Evolutionary conservation across 495 filamentous ascomycete species (phyloP), one percentile per base, ranked within the genome.

Genomic region (Aspergillus saccharolyticus): DNA sequence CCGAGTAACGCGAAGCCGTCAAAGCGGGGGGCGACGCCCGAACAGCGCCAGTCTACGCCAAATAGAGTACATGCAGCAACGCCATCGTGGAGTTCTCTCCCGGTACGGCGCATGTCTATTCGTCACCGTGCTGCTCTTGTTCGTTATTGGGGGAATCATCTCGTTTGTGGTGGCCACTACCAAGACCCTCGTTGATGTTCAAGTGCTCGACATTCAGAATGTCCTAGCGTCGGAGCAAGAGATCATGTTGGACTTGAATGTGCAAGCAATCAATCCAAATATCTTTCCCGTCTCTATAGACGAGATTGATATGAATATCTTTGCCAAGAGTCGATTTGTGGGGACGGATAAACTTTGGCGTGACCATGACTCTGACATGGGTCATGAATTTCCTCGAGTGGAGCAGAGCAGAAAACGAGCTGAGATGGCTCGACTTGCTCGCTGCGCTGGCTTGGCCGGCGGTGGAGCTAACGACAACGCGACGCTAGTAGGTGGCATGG

Each of bases 181-280:
- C n/a, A 91, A 95, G 59, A 87, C 91, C 8, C 79, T 98, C 12
- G 73, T 85, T 43, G 84, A 89, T 45, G 86, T 97, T 53, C 75
- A 84, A 45, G 78, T 97, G 25, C 69, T 85, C 43, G 85, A 85
- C 42, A 88, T 98, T 58, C 83, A 86, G 60, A 92, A 96, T 62
- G 90, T 98, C 17, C 80, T 97, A 28, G 91, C 91, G 6, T 96
- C 90, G 59, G 88, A 96, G 66, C 89, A 96, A 70, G 95, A 97
- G 65, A 79, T 98, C 18, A 97, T 98, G 86, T 78, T 98, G 59
- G 93, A 98, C 64, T 75, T 97, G 9, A 83, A 88, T n/a, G 88
- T 98, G 42, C 79, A 79, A 57, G 94, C 93, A 1, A 77, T 89
- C 57, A 98, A 98, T 66, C 94, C 92, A 0, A 98, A 98, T 60